Conservation (phyloP, 2,329 filamentous ascomycete species). For the Lachnellula willkommii region DNA sequence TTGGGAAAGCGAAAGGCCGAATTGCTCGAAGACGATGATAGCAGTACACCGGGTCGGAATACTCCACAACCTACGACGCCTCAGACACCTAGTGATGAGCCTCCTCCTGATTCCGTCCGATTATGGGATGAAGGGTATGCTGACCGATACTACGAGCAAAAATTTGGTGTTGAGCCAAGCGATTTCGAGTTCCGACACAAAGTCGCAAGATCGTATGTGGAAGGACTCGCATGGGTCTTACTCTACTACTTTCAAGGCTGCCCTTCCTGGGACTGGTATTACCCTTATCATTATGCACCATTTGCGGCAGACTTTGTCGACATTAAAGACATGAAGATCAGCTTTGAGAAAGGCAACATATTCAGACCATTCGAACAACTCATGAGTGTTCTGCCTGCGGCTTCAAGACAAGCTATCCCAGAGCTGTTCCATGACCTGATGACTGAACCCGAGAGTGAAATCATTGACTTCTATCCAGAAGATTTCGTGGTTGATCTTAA, state of each 20-base stretch:
- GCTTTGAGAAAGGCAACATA: constrained; percentile 77
- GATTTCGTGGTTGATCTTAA: constrained; percentile 93
- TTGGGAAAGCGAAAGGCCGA: constrained; percentile 75
- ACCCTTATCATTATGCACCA: constrained; percentile 96
- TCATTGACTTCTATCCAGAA: constrained; percentile 95
- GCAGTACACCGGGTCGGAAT: constrained; percentile 53
- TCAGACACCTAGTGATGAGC: constrained; percentile 50
- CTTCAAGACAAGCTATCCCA: constrained; percentile 86
- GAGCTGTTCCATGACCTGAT: constrained; percentile 85
- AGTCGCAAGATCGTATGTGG: constrained; percentile 86
- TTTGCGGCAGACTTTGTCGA: constrained; percentile 94
- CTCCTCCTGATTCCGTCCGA: constrained; percentile 72
- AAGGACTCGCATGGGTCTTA: constrained; percentile 92
- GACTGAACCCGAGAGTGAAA: constrained; percentile 80
- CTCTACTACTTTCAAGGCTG: constrained; percentile 98
- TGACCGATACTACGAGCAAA: constrained; percentile 95
- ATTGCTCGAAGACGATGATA: constrained; percentile 55
- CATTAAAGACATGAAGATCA: constrained; percentile 69
- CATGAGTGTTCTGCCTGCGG: constrained; percentile 94
- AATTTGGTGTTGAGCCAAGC: constrained; percentile 77
- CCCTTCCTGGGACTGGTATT: constrained; percentile 98
- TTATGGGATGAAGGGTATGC: constrained; percentile 95
- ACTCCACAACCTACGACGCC: constrained; percentile 48
- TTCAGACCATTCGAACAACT: constrained; percentile 94
- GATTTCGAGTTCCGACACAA: constrained; percentile 83